These are phyloP conservation scores for Phyllosticta citrichinensis DNA, from an alignment of 2,329 filamentous ascomycete species.

Conservation along the genomic window DNA sequence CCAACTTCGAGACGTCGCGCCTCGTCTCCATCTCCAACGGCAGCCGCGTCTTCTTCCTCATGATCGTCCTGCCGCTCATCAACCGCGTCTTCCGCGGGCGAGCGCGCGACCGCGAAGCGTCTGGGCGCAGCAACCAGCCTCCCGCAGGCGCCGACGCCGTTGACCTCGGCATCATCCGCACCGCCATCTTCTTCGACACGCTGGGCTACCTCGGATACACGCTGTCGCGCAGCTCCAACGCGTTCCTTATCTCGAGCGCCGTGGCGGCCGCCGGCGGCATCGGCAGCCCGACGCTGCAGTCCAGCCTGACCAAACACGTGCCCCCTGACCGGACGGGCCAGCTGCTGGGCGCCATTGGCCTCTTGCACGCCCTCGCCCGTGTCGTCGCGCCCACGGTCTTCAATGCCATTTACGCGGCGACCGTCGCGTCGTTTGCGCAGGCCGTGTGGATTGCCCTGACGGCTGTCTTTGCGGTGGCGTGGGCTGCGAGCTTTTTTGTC, in stretches of 20 bases:
- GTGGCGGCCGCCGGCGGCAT: constrained; percentile 72
- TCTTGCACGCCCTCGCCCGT: constrained; percentile 72
- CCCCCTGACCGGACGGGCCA: constrained; percentile 72
- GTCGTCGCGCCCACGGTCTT: constrained; percentile 74
- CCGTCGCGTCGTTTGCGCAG: constrained; percentile 68
- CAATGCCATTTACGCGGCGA: constrained; percentile 75
- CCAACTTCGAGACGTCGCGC: constrained; percentile 64
- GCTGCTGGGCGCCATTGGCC: constrained; percentile 76
- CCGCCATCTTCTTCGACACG: constrained; percentile 66
- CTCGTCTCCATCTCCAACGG: constrained; percentile 75
- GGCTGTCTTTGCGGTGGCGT: constrained; percentile 54
- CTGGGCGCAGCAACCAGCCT: constrained; percentile 18
- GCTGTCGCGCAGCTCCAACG: constrained; percentile 47
- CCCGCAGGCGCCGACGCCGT: constrained; percentile 62
- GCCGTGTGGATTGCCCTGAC: constrained; percentile 71
- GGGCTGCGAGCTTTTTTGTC: constrained; percentile 60
- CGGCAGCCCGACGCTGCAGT: constrained; percentile 74
- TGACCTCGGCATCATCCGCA: constrained; percentile 67
- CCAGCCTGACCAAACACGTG: constrained; percentile 82
- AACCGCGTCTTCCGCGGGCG: constrained; percentile 62
- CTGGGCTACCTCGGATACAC: constrained; percentile 68
- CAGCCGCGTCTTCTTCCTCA: constrained; percentile 63
- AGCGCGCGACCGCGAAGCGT: constrained; percentile 17
- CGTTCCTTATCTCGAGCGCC: constrained; percentile 65
- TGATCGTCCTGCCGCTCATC: constrained; percentile 64